These are phyloP conservation scores for Cystofilobasidium macerans DNA, from an alignment of 768 basidiomycete species.

Conservation along the genomic window DNA sequence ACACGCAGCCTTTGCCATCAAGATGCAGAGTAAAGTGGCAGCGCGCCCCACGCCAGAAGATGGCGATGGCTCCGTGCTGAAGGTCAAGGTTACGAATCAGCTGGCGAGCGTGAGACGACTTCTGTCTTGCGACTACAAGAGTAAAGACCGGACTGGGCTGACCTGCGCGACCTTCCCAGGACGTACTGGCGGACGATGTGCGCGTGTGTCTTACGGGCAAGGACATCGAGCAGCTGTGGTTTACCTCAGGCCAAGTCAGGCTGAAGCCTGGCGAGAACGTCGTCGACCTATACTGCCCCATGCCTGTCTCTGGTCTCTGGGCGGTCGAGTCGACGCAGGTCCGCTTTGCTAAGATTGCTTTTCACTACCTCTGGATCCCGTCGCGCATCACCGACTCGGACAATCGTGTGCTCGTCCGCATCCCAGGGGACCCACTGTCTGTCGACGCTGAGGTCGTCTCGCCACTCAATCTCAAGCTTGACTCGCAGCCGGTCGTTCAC, in stretches of 20 bases:
- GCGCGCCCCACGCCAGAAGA: conserved; percentile 43
- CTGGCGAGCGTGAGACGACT: conserved; percentile 74
- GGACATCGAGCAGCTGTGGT: conserved; percentile 54
- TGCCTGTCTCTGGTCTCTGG: conserved; percentile 58
- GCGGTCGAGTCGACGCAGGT: conserved; percentile 58
- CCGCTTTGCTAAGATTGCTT: conserved; percentile 51
- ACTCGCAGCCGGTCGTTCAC: conserved; percentile 31
- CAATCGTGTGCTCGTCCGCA: conserved; percentile 42
- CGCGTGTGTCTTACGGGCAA: conserved; percentile 52
- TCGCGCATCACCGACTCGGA: conserved; percentile 1
- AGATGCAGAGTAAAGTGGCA: conserved; percentile 43
- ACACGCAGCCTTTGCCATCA: conserved; percentile 56
- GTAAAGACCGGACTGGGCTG: too few relatives aligned
- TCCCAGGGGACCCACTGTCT: conserved; percentile 54
- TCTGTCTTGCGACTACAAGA: too few relatives aligned
- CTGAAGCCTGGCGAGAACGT: conserved; percentile 53
- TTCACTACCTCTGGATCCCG: conserved; percentile 48
- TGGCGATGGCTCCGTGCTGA: conserved; percentile 56
- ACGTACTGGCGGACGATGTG: conserved; percentile 53
- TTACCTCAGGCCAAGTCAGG: conserved; percentile 41
- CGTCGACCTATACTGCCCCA: conserved; percentile 57
- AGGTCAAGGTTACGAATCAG: conserved; percentile 52
- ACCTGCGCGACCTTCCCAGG: conserved; percentile 40
- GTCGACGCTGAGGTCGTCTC: conserved; percentile 50
- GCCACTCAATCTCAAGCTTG: conserved; percentile 34